phyloP scores from a whole-genome alignment of 1,139 yeast genomes.

The Candida sanyaensis region DNA sequence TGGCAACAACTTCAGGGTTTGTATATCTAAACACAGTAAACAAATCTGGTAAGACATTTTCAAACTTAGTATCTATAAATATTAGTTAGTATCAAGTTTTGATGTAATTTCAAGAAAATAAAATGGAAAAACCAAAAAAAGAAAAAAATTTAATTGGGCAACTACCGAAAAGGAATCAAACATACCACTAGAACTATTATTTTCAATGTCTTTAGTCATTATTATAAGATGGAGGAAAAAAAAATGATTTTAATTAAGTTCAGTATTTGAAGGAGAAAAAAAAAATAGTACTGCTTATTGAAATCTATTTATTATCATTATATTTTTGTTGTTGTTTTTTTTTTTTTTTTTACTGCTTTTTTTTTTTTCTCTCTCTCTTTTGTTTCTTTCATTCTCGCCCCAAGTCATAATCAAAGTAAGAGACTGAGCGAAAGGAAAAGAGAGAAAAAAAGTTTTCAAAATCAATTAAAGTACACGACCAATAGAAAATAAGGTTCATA shows the following conservation, averaged over 20 bases:
- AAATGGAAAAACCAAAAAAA: background rate
- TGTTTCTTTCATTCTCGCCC: background rate
- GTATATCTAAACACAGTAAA: slow-evolving; percentile 32
- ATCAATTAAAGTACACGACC: background rate
- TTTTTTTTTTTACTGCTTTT: background rate
- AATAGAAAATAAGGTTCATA: too few species aligned
- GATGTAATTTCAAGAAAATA: background rate
- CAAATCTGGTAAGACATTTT: slow-evolving; percentile 18
- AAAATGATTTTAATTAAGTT: background rate
- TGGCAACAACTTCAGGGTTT: slow-evolving; percentile 39
- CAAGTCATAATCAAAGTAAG: background rate
- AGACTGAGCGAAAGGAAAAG: background rate
- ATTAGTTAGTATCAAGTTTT: background rate
- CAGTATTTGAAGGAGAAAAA: background rate
- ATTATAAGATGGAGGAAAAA: background rate
- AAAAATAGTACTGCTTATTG: background rate
- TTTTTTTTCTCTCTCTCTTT: background rate
- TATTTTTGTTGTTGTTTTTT: background rate
- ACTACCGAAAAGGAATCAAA: slow-evolving; percentile 1
- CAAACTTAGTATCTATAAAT: slow-evolving; percentile 7
- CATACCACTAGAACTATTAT: slow-evolving; percentile 11
- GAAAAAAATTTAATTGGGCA: background rate
- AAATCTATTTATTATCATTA: background rate
- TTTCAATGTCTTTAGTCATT: slow-evolving; percentile 14
- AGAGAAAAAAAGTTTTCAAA: background rate